Conservation (phyloP, 2,329 filamentous ascomycete genomes). For the Colletotrichum sp. region DNA sequence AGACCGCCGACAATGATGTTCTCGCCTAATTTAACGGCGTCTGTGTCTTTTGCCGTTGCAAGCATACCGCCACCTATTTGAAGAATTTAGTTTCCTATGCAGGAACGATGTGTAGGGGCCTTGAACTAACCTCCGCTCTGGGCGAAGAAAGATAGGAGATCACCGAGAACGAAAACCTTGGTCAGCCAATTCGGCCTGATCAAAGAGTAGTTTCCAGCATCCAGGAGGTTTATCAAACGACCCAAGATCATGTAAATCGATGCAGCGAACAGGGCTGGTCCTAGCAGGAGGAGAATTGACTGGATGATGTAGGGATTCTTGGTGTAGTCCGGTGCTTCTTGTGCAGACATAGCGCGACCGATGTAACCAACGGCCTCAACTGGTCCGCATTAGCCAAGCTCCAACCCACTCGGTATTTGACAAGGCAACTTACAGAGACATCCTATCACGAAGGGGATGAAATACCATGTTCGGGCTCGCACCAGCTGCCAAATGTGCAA, state of each 20-base stretch:
- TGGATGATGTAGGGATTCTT: slow-evolving; percentile 44
- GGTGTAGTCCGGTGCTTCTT: slow-evolving; percentile 44
- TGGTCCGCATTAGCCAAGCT: slow-evolving; percentile 20
- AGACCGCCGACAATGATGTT: slow-evolving; percentile 58
- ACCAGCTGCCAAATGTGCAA: slow-evolving; percentile 45
- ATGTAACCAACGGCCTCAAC: slow-evolving; percentile 57
- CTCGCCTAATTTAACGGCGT: slow-evolving; percentile 35
- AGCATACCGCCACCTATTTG: slow-evolving; percentile 19
- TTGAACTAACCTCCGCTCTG: slow-evolving; percentile 44
- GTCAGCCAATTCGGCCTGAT: slow-evolving; percentile 49
- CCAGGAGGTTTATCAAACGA: slow-evolving; percentile 43
- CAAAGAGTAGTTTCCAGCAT: slow-evolving; percentile 36
- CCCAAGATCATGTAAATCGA: slow-evolving; percentile 56
- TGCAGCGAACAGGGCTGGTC: slow-evolving; percentile 52
- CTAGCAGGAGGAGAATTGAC: slow-evolving; percentile 46
- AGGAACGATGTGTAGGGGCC: neutral
- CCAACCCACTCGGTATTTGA: neutral
- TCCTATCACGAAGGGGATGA: slow-evolving; percentile 57
- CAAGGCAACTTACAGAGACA: slow-evolving; percentile 49
- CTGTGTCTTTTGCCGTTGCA: slow-evolving; percentile 25
- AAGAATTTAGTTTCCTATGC: neutral
- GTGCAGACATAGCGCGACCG: slow-evolving; percentile 49
- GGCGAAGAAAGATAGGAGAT: slow-evolving; percentile 56
- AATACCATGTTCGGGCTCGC: slow-evolving; percentile 52
- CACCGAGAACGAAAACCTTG: slow-evolving; percentile 58